A percentile compares a stretch with the other conserved stretches of the same genome.
Evolutionary conservation across 331 rosid genomes (phyloP).

Genomic region (Phaseolus coccineus): DNA sequence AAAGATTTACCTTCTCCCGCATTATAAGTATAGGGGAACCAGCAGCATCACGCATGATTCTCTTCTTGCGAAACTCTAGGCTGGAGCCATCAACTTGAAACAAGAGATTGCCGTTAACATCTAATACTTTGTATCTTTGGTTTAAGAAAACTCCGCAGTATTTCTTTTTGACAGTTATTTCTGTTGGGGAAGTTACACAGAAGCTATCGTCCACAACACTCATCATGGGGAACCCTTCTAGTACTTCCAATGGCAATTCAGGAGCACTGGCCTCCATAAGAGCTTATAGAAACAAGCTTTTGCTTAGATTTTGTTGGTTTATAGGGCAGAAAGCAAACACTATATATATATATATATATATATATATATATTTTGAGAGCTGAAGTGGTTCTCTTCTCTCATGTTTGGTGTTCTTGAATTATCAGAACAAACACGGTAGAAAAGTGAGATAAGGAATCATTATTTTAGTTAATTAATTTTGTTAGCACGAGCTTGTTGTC

Average conservation of each 20-base stretch:
- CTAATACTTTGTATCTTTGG: conserved; percentile 39
- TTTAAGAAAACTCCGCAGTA: conserved; percentile 41
- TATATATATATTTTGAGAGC: background rate
- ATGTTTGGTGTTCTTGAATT: conserved; percentile 21
- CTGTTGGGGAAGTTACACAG: conserved; percentile 34
- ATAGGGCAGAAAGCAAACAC: background rate
- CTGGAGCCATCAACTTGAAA: conserved; percentile 49
- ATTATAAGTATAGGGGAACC: conserved; percentile 43
- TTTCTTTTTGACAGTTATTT: conserved; percentile 41
- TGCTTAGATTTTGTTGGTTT: background rate
- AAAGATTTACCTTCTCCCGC: conserved; percentile 42
- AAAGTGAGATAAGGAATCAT: conserved; percentile 9
- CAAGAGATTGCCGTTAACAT: conserved; percentile 32
- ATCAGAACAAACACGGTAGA: background rate
- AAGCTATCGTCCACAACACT: conserved; percentile 42
- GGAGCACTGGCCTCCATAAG: conserved; percentile 30
- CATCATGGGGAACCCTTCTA: background rate
- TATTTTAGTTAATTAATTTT: background rate
- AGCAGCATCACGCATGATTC: conserved; percentile 44
- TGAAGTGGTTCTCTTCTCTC: background rate
- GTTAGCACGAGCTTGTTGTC: background rate
- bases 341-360: background rate
- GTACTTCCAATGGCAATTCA: conserved; percentile 17
- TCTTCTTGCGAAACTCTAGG: conserved; percentile 39
- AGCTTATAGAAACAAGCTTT: background rate